Percentiles rank a stretch among this genome's conserved stretches.
These are phyloP conservation scores for Fusarium kyushuense DNA, from an alignment of 2,329 filamentous ascomycete species.

Conservation along the genomic window DNA sequence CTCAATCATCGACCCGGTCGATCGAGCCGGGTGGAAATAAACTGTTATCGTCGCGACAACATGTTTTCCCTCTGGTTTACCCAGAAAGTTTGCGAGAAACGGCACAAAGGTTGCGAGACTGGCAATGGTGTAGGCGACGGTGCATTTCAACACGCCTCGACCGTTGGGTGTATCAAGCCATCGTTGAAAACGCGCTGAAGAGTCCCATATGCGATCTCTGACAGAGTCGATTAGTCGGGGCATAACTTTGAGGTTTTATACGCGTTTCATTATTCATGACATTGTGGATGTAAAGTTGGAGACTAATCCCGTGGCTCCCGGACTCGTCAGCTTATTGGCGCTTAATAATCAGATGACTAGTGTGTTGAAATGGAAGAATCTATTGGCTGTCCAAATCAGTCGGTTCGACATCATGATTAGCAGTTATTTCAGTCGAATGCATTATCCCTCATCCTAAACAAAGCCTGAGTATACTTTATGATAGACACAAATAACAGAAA, in stretches of 20 bases:
- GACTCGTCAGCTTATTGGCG: constrained; percentile 2
- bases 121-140: constrained; percentile 86
- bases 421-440: no score
- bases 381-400: background rate
- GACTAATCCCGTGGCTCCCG: constrained; percentile 17
- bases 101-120: constrained; percentile 87
- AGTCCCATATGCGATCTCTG: constrained; percentile 48
- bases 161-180: constrained; percentile 75
- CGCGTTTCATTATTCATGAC: constrained; percentile 18
- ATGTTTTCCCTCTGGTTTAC: constrained; percentile 90
- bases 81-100: constrained; percentile 77
- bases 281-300: constrained; percentile 4
- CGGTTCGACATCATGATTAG: no score
- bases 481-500: no score
- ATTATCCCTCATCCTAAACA: no score
- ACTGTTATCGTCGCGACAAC: constrained; percentile 93
- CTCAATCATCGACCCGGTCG: constrained; percentile 89
- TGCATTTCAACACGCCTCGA: constrained; percentile 88
- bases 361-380: background rate
- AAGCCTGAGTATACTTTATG: no score
- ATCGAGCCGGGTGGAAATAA: constrained; percentile 92
- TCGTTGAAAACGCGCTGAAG: constrained; percentile 65
- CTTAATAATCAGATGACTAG: constrained; percentile 30
- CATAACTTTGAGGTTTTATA: constrained; percentile 2
- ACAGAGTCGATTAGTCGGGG: constrained; percentile 24